A percentile compares a stretch with the other conserved stretches of the same genome.
These are phyloP conservation scores for Fraxinus floribunda DNA, from an alignment of 305 asterid genomes.

Conservation along the genomic window DNA sequence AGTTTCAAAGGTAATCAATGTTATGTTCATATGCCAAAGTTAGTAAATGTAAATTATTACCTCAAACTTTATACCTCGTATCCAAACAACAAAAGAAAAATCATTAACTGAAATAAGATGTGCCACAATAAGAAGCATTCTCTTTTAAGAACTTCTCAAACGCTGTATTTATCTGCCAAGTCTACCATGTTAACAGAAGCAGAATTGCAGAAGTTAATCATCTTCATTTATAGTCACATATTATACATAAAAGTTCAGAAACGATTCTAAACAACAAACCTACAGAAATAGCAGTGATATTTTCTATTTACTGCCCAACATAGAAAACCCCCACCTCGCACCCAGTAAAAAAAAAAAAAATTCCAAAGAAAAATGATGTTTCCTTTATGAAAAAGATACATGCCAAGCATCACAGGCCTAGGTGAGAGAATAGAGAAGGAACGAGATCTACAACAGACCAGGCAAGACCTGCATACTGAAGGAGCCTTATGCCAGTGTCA, in stretches of 20 bases:
- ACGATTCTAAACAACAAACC: not conserved
- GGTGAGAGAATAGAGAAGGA: conserved; percentile 67
- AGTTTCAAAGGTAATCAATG: not conserved
- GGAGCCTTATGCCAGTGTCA: conserved; percentile 90
- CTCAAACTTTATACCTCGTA: not conserved
- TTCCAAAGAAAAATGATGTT: not conserved
- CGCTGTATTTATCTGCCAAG: not conserved
- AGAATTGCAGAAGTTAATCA: conserved; percentile 10
- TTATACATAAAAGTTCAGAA: not conserved
- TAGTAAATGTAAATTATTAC: not conserved
- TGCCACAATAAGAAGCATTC: not conserved
- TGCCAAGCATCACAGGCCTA: conserved; percentile 54
- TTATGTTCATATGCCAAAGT: not conserved
- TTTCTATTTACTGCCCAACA: not conserved
- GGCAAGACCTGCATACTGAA: conserved; percentile 91
- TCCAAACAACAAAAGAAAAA: not conserved
- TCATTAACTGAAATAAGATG: not conserved
- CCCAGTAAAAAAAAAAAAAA: not conserved
- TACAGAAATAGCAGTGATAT: not conserved
- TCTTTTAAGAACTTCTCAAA: not conserved
- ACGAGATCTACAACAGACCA: conserved; percentile 96
- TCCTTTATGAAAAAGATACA: not conserved
- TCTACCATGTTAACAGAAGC: not conserved
- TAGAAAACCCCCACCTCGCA: not conserved
- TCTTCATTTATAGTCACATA: conserved; percentile 15